These are phyloP conservation scores for Xylariales sp. DNA, from an alignment of 2,329 filamentous ascomycete genomes.

Conservation along the genomic window DNA sequence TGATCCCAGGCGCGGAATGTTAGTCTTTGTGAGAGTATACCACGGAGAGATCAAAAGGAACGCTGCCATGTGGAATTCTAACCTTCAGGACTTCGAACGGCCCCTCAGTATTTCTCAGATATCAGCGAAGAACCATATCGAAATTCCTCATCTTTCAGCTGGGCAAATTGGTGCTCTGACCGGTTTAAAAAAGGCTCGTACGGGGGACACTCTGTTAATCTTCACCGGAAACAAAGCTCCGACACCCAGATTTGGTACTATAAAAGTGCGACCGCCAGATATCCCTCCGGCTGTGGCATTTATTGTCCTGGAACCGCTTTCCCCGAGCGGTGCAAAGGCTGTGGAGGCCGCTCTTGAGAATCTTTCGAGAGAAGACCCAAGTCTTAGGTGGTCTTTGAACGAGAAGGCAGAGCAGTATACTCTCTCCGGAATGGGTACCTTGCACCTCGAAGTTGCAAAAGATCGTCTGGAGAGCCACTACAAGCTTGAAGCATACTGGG, in stretches of 20 bases:
- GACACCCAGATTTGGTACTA: conserved; percentile 61
- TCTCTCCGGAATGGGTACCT: conserved; percentile 90
- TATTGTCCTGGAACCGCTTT: conserved; percentile 80
- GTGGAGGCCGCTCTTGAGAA: conserved; percentile 72
- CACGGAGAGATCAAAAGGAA: conserved; percentile 74
- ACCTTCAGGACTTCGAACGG: conserved; percentile 71
- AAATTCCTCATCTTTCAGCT: conserved; percentile 72
- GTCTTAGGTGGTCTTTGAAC: conserved; percentile 77
- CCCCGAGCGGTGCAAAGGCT: conserved; percentile 72
- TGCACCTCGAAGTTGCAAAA: conserved; percentile 89
- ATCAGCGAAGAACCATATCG: conserved; percentile 81
- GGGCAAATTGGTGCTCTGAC: conserved; percentile 94
- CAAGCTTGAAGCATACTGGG: conserved; percentile 81
- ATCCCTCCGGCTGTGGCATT: conserved; percentile 95
- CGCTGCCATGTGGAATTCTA: conserved; percentile 79
- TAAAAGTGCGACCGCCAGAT: conserved; percentile 82
- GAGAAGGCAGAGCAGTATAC: conserved; percentile 91
- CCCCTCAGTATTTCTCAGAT: conserved; percentile 81
- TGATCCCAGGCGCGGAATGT: conserved; percentile 76
- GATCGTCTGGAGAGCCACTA: conserved; percentile 85
- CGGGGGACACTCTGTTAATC: conserved; percentile 84
- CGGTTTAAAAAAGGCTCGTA: conserved; percentile 85
- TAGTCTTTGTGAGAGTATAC: conserved; percentile 91
- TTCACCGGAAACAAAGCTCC: conserved; percentile 60
- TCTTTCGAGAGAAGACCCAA: conserved; percentile 86